These are phyloP conservation scores for Pleurotus djamor DNA, from an alignment of 768 basidiomycete genomes.

Conservation along the genomic window DNA sequence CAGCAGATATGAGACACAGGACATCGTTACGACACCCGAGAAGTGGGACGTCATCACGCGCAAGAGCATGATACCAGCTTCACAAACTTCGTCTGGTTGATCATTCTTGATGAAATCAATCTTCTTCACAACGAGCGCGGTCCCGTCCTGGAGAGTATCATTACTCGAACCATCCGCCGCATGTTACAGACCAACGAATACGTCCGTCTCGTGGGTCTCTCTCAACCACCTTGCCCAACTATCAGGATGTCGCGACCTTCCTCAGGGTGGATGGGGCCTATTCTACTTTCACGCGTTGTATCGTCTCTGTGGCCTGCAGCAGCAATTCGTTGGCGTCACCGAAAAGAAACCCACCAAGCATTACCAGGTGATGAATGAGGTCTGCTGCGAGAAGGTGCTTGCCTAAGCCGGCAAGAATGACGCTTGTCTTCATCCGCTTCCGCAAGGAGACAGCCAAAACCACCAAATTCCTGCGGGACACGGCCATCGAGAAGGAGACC, in stretches of 20 bases:
- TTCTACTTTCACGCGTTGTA: conserved; percentile 98
- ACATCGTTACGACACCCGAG: conserved; percentile 98
- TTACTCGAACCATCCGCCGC: conserved; percentile 85
- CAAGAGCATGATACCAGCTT: conserved; percentile 97
- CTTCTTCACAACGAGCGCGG: conserved; percentile 97
- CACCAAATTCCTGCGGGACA: conserved; percentile 89
- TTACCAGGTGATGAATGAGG: conserved; percentile 97
- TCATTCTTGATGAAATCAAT: conserved; percentile 99
- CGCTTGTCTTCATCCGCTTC: conserved; percentile 96
- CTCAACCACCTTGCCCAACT: conserved; percentile 98
- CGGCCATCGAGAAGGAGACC: conserved; percentile 95
- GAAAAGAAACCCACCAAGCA: conserved; percentile 99
- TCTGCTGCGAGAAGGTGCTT: conserved; percentile 98
- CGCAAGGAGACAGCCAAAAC: conserved; percentile 99
- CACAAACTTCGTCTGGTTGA: conserved; percentile 92
- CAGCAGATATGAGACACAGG: conserved; percentile 95
- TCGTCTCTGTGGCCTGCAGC: conserved; percentile 92
- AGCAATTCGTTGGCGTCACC: conserved; percentile 96
- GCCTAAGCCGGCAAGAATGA: conserved; percentile 85
- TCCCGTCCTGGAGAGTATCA: conserved; percentile 89
- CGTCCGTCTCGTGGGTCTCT: conserved; percentile 92
- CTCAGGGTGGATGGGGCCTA: conserved; percentile 91
- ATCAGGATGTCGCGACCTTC: conserved; percentile 97
- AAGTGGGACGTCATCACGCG: conserved; percentile 99
- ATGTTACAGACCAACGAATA: conserved; percentile 96